phyloP scores from a whole-genome alignment of 2,329 filamentous ascomycete species.

The Hirsutella thompsonii region DNA sequence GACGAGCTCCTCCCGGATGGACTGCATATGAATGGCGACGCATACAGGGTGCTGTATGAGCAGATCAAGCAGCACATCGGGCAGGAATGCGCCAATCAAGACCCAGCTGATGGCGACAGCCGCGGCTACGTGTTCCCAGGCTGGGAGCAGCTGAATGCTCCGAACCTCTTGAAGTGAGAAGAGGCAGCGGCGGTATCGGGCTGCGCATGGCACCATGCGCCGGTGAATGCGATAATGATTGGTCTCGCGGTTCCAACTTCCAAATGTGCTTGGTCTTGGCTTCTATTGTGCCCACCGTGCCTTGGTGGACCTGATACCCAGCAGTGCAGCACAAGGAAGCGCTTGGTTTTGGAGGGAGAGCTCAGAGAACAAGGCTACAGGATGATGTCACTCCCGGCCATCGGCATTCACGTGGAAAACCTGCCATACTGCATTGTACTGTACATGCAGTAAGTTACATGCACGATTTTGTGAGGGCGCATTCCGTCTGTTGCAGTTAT shows the following conservation, averaged over 20 bases:
- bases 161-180: neutral
- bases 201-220: too few relatives aligned
- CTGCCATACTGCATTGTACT: too few relatives aligned
- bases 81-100: conserved; percentile 22
- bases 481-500: neutral
- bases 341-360: neutral
- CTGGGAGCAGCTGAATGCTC: conserved; percentile 24
- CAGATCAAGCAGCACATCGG: conserved; percentile 34
- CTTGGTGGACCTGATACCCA: neutral
- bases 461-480: neutral
- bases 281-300: too few relatives aligned
- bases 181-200: too few relatives aligned
- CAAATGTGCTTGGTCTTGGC: neutral
- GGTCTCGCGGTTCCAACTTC: too few relatives aligned
- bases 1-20: conserved; percentile 42
- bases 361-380: neutral
- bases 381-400: neutral
- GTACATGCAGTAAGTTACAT: too few relatives aligned
- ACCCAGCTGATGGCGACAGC: conserved; percentile 19
- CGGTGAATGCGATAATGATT: too few relatives aligned
- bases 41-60: conserved; percentile 39
- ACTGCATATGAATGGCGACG: conserved; percentile 40
- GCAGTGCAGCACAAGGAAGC: neutral
- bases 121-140: conserved; percentile 32
- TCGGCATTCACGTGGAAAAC: neutral